Percentiles rank a stretch among this genome's conserved stretches.
These are phyloP conservation scores for Aureobasidium pullulans DNA, from an alignment of 2,329 filamentous ascomycete species.

Conservation along the genomic window DNA sequence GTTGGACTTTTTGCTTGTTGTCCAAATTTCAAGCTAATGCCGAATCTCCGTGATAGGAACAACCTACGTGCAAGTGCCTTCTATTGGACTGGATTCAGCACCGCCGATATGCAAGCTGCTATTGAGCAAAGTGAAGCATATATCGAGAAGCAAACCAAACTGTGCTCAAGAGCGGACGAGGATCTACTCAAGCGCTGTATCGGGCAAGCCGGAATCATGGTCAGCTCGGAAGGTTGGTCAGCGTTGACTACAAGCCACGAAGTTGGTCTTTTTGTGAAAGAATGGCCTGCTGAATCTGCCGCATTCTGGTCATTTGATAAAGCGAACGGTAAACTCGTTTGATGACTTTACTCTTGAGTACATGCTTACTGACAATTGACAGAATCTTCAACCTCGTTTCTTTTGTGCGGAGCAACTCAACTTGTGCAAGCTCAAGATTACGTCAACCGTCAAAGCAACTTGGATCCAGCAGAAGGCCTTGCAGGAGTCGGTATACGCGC, in stretches of 20 bases:
- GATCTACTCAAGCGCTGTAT: constrained; percentile 57
- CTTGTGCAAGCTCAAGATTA: constrained; percentile 49
- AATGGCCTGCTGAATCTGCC: constrained; percentile 57
- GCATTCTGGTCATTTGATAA: constrained; percentile 59
- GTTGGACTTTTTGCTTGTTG: no score
- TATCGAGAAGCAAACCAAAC: constrained; percentile 52
- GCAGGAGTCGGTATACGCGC: constrained; percentile 25
- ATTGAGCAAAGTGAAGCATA: constrained; percentile 63
- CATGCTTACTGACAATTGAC: constrained; percentile 18
- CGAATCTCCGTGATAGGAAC: constrained; percentile 23
- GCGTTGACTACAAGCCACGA: constrained; percentile 66
- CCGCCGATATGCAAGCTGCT: constrained; percentile 54
- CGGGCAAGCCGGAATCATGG: constrained; percentile 52
- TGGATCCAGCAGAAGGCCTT: constrained; percentile 27
- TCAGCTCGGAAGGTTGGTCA: constrained; percentile 55
- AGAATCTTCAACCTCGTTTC: constrained; percentile 23
- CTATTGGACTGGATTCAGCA: constrained; percentile 71
- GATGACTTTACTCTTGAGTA: neutral
- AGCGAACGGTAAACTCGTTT: constrained; percentile 20
- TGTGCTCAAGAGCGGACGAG: constrained; percentile 55
- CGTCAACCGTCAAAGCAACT: constrained; percentile 34
- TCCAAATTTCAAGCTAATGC: no score
- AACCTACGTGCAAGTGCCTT: constrained; percentile 82
- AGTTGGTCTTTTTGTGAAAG: constrained; percentile 63
- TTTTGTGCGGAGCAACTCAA: constrained; percentile 52